Evolutionary conservation across 202 grass and related monocot species (phyloP), one percentile per base, ranked within the genome.

Genomic region (Bolboschoenoplectus hybrid): DNA sequence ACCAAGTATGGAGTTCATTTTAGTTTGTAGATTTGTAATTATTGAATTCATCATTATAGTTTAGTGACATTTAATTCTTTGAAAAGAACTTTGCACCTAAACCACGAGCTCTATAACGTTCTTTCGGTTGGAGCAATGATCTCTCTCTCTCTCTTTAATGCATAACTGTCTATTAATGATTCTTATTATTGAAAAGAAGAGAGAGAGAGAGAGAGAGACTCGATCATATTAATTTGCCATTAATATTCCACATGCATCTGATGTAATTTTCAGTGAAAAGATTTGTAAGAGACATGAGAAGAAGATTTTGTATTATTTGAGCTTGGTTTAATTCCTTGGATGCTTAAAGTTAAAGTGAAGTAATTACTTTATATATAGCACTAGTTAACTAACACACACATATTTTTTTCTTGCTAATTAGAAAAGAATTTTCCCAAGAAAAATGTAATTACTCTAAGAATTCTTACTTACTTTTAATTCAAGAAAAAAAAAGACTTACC

Each of bases 101-200:
- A 45, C 60, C n/a, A 68, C 45, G 44, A 82, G 9, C 6, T 52
- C 46, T 83, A 43, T 51, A 66, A 83, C 47, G n/a, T 14, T 68
- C 53, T 43, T 67, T 67, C 63, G 46, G 81, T 83, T 83, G 62
- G 14, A 49, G 44, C 81, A 67, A 68, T 40, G 5, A n/a, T 26
- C 26, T 26, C 26, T 26, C 26, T 26, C 26, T 39, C 2, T 36
- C 46, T 83, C 45, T 67, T 83, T 20, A 83, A 83, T 68, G 57
- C 62, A 17, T 50, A 83, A 80, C 76, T 83, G 63, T 83, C 62
- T 51, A 47, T 39, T 83, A 83, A 83, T 83, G 44, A 35, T 47
- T 11, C 10, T 12, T 77, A 14, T 45, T 72, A 36, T 45, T 53
- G 12, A 76, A 85, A 78, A 49, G 6, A 47, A 63, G 69, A 77